Evolutionary conservation across 257 asterid genomes (phyloP).

Genomic region (Penstemon newberryi): DNA sequence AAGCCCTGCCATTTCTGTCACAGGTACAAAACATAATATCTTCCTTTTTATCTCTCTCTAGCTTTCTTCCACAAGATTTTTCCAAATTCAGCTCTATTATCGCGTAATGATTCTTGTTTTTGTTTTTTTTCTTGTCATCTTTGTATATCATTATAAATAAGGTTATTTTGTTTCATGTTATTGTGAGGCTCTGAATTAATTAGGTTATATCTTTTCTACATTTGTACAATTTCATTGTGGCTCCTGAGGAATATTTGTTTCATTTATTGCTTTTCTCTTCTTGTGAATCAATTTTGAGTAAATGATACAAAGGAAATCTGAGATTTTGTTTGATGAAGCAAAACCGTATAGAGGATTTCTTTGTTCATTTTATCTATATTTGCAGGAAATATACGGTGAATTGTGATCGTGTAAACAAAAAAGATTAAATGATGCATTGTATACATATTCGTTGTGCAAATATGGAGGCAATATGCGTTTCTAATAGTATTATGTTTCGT

Average conservation of each 20-base stretch:
- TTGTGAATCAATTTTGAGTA: no score
- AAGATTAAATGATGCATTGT: background rate
- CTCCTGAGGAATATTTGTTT: background rate
- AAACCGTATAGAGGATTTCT: background rate
- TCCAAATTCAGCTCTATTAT: background rate
- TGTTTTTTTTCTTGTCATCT: background rate
- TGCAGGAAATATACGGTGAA: background rate
- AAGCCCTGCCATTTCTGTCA: constrained; percentile 27
- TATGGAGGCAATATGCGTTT: background rate
- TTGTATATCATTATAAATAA: background rate
- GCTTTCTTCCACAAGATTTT: background rate
- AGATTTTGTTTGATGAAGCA: background rate
- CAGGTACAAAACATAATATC: constrained; percentile 8
- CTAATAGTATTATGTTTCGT: background rate
- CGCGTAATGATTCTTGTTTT: constrained; percentile 1
- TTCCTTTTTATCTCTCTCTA: background rate
- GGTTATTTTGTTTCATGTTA: background rate
- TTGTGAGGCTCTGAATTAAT: background rate
- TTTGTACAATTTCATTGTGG: background rate
- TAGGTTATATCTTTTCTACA: background rate
- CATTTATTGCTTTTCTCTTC: background rate
- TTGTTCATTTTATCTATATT: background rate
- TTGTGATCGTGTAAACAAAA: background rate
- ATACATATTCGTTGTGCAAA: background rate
- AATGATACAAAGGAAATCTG: no score